Percentiles rank a stretch among this genome's conserved stretches.
Conservation (phyloP, 352 stramenopile species). For the Achlya hypogyna region DNA sequence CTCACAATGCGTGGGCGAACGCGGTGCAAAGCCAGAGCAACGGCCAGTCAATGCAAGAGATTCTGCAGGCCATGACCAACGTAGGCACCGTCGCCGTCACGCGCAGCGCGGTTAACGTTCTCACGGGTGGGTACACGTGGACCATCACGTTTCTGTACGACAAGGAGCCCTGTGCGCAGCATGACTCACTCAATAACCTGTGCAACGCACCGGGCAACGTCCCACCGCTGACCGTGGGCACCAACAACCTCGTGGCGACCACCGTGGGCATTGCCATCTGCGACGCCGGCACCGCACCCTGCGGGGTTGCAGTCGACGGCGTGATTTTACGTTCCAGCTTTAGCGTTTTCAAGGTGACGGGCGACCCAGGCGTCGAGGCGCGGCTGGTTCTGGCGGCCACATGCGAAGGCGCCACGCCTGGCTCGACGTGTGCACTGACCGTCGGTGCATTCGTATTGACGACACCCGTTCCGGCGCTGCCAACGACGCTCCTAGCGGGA, state of each 20-base stretch:
- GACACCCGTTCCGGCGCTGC: slow-evolving; percentile 26
- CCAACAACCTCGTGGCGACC: slow-evolving; percentile 26
- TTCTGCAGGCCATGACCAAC: slow-evolving; percentile 90
- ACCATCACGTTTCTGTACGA: slow-evolving; percentile 93
- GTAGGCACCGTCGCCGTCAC: slow-evolving; percentile 90
- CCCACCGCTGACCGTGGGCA: slow-evolving; percentile 53
- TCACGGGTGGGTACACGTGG: slow-evolving; percentile 92
- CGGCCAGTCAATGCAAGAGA: slow-evolving; percentile 92
- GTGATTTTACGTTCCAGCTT: slow-evolving; percentile 84
- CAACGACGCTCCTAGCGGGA: slow-evolving; percentile 26
- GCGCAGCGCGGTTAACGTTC: slow-evolving; percentile 66
- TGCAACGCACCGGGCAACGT: slow-evolving; percentile 93
- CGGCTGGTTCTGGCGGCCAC: slow-evolving; percentile 34
- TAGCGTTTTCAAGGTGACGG: slow-evolving; percentile 73
- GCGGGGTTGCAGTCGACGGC: slow-evolving; percentile 34
- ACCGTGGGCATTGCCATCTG: slow-evolving; percentile 24
- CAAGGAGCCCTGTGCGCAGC: slow-evolving; percentile 40
- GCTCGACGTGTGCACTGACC: slow-evolving; percentile 12
- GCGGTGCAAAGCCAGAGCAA: slow-evolving; percentile 82
- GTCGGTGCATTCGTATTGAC: slow-evolving; percentile 31
- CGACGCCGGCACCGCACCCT: slow-evolving; percentile 24
- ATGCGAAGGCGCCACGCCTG: slow-evolving; percentile 27
- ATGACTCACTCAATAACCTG: slow-evolving; percentile 38
- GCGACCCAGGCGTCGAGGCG: slow-evolving; percentile 47
- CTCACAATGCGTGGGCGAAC: slow-evolving; percentile 88